phyloP scores from a whole-genome alignment of 345 rosid species.

The Isatis tinctoria region DNA sequence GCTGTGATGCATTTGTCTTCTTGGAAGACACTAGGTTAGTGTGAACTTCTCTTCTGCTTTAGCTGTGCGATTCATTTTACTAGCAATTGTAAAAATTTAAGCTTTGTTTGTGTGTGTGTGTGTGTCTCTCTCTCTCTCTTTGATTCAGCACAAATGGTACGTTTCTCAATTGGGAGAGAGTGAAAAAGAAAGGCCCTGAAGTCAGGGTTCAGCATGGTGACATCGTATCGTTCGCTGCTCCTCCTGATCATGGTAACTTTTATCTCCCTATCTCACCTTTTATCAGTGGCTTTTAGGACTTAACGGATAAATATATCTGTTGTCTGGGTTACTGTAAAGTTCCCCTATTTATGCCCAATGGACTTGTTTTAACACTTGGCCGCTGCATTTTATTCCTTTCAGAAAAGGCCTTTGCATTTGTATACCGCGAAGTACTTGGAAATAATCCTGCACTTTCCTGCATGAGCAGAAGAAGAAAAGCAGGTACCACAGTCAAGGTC shows the following conservation, averaged over 20 bases:
- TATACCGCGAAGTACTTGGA: slow-evolving; percentile 64
- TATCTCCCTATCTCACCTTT: no score
- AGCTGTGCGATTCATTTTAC: neutral
- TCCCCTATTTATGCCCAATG: neutral
- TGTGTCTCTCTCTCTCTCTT: neutral
- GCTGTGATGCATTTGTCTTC: slow-evolving; percentile 40
- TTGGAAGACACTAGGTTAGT: slow-evolving; percentile 79
- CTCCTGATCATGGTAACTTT: slow-evolving; percentile 78
- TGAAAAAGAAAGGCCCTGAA: slow-evolving; percentile 64
- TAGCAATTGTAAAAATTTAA: neutral
- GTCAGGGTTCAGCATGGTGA: slow-evolving; percentile 71
- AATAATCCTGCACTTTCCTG: slow-evolving; percentile 29
- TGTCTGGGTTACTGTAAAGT: no score
- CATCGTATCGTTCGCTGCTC: slow-evolving; percentile 73
- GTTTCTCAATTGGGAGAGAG: slow-evolving; percentile 70
- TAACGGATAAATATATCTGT: no score
- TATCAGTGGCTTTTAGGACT: no score
- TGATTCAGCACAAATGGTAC: slow-evolving; percentile 81
- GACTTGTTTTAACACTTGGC: neutral
- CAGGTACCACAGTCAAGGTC: slow-evolving; percentile 41
- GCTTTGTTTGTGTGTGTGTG: neutral
- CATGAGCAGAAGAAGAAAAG: slow-evolving; percentile 59
- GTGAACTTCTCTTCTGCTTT: slow-evolving; percentile 7
- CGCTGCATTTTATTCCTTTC: slow-evolving; percentile 19
- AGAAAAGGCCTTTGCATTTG: slow-evolving; percentile 83